Conservation (phyloP, 2,329 filamentous ascomycete genomes). For the Knufia fluminis region DNA sequence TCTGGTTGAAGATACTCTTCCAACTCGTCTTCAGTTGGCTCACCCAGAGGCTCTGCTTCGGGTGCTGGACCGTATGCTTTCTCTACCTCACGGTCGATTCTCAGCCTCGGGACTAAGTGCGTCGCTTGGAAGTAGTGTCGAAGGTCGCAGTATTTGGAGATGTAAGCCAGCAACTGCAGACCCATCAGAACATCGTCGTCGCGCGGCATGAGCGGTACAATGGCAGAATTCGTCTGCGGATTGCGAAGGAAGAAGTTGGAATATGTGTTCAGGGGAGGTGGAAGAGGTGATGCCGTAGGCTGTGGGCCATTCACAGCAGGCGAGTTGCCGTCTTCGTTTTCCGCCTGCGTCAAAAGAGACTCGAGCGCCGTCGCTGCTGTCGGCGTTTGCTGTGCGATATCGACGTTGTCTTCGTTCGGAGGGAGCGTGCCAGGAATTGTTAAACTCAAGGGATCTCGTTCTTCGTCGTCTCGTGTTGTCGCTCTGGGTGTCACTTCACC, state of each 20-base stretch:
- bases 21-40: slow-evolving; percentile 56
- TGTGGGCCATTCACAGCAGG: slow-evolving; percentile 57
- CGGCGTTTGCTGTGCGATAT: slow-evolving; percentile 77
- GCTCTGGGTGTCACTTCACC: slow-evolving; percentile 54
- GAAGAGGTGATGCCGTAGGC: slow-evolving; percentile 62
- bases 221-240: slow-evolving; percentile 57
- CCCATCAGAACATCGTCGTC: slow-evolving; percentile 99
- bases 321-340: slow-evolving; percentile 62
- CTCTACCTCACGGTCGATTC: slow-evolving; percentile 76
- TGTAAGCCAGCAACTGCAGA: slow-evolving; percentile 88
- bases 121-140: slow-evolving; percentile 92
- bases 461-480: slow-evolving; percentile 80
- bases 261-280: slow-evolving; percentile 57
- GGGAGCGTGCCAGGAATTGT: slow-evolving; percentile 72
- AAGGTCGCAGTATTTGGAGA: slow-evolving; percentile 96
- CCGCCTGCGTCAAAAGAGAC: slow-evolving; percentile 56
- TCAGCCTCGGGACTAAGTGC: slow-evolving; percentile 83
- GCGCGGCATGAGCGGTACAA: slow-evolving; percentile 83
- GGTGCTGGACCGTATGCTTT: slow-evolving; percentile 67
- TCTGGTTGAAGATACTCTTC: slow-evolving; percentile 87
- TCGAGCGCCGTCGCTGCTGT: slow-evolving; percentile 80
- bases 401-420: slow-evolving; percentile 78
- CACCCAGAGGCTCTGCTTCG: slow-evolving; percentile 33
- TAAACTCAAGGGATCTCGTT: slow-evolving; percentile 63
- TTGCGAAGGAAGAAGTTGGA: slow-evolving; percentile 72